Conservation (phyloP, 768 basidiomycete species). For the Mycena pura region DNA sequence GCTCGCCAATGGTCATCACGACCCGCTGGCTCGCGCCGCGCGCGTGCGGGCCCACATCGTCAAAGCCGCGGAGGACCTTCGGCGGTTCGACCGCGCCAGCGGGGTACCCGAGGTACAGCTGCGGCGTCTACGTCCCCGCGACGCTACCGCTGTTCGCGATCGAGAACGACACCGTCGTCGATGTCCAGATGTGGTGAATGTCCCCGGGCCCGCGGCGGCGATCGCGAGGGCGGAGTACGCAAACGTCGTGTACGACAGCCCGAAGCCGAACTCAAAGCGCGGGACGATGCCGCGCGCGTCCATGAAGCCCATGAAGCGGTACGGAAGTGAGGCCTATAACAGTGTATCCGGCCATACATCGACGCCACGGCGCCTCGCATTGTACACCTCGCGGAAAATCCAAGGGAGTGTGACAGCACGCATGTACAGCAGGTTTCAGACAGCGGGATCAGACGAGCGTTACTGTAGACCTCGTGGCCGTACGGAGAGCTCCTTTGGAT, state of each 20-base stretch:
- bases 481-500: no score
- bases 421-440: no score
- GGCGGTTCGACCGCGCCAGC: slow-evolving; percentile 53
- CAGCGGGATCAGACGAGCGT: no score
- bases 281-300: slow-evolving; percentile 58
- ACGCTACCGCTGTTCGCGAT: slow-evolving; percentile 55
- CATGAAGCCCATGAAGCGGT: no score
- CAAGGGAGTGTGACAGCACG: no score
- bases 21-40: slow-evolving; percentile 45
- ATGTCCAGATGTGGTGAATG: no score
- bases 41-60: slow-evolving; percentile 49
- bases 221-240: slow-evolving; percentile 60
- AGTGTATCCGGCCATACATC: no score
- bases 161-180: slow-evolving; percentile 47
- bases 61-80: slow-evolving; percentile 59
- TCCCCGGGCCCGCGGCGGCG: slow-evolving; percentile 36
- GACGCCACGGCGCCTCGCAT: no score
- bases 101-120: slow-evolving; percentile 60
- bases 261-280: slow-evolving; percentile 74
- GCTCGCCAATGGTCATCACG: slow-evolving; percentile 42
- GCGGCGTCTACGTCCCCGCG: slow-evolving; percentile 60
- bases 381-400: no score
- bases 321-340: no score
- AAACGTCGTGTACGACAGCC: slow-evolving; percentile 78
- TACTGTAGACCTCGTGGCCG: no score